phyloP scores from a whole-genome alignment of 305 asterid genomes.

The Fraxinus xanthoxyloides region DNA sequence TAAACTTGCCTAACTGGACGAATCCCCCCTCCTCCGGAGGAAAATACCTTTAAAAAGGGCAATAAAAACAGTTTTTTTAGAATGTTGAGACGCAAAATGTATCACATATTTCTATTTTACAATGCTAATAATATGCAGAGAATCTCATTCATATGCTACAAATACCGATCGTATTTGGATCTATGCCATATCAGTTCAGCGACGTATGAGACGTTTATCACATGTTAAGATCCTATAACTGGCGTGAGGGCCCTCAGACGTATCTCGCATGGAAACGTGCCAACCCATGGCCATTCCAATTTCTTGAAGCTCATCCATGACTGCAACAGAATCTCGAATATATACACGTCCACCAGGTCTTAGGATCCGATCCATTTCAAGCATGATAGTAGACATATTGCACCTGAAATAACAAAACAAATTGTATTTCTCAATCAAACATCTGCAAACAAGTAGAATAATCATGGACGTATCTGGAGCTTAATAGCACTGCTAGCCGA shows the following conservation, averaged over 20 bases:
- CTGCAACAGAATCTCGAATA: conserved; percentile 67
- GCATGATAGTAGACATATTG: conserved; percentile 67
- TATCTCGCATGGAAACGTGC: conserved; percentile 66
- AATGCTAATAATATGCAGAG: not conserved
- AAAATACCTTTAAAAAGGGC: not conserved
- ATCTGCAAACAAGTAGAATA: not conserved
- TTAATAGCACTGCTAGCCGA: not conserved
- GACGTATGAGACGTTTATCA: conserved; percentile 47
- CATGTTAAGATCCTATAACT: conserved; percentile 60
- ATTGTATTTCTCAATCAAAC: not conserved
- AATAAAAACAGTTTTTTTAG: not conserved
- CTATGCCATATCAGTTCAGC: not conserved
- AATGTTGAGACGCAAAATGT: not conserved
- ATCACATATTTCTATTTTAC: not conserved
- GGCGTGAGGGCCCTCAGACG: conserved; percentile 85
- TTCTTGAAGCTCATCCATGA: conserved; percentile 74
- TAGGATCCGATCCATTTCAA: conserved; percentile 84
- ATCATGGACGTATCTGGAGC: not conserved
- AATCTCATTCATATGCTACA: not conserved
- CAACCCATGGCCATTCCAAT: conserved; percentile 73
- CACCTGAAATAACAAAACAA: conserved; percentile 44
- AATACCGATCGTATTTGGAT: not conserved
- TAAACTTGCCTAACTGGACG: not conserved
- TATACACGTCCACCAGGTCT: conserved; percentile 81
- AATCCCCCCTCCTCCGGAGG: not conserved